Conservation (phyloP, 2,329 filamentous ascomycete species). For the Purpureocillium lavendulum region DNA sequence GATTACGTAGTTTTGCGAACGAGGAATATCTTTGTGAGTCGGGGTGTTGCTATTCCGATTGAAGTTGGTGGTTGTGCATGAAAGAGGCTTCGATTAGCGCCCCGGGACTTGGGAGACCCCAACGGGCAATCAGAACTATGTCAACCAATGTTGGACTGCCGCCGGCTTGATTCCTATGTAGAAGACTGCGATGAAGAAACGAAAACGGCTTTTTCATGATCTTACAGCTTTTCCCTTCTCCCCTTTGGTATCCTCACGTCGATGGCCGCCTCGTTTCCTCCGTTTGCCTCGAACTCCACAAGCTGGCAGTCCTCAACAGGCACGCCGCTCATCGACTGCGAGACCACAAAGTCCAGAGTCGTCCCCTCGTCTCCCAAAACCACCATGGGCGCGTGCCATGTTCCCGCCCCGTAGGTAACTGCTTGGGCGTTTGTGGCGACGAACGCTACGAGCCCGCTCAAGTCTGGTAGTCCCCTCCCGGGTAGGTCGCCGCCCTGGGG, state of each 20-base stretch:
- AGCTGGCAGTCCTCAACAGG: conserved; percentile 83
- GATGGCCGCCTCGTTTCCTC: conserved; percentile 30
- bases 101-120: too few species aligned
- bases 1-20: too few species aligned
- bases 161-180: too few species aligned
- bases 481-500: conserved; percentile 32
- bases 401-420: conserved; percentile 85
- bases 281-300: conserved; percentile 34
- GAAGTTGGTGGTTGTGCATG: too few species aligned
- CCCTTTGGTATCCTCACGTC: conserved; percentile 22
- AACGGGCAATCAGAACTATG: too few species aligned
- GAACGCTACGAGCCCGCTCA: conserved; percentile 65
- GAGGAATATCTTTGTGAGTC: too few species aligned
- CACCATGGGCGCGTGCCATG: conserved; percentile 96
- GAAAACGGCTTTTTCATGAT: too few species aligned
- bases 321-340: conserved; percentile 82
- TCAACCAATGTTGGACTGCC: too few species aligned
- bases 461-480: conserved; percentile 62
- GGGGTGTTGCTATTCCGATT: too few species aligned
- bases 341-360: conserved; percentile 77
- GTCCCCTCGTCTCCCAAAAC: conserved; percentile 55
- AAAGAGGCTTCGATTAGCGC: too few species aligned
- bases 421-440: conserved; percentile 70
- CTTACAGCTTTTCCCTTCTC: conserved; percentile 5
- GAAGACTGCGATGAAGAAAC: too few species aligned